Conservation (phyloP, 768 basidiomycete genomes). For the Macrocybe gigantea region DNA sequence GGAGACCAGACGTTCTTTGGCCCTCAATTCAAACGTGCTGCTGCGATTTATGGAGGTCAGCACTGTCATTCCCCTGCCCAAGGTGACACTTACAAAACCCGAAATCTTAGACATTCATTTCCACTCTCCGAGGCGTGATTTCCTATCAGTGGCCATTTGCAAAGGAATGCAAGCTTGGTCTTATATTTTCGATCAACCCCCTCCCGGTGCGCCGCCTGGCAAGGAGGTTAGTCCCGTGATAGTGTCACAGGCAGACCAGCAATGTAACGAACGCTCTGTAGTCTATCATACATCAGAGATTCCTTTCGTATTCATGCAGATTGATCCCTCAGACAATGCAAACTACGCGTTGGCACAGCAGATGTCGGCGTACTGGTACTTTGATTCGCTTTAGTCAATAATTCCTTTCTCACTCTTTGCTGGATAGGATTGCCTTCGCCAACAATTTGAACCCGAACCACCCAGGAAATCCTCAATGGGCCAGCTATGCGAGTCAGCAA, state of each 20-base stretch:
- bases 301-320: slow-evolving; percentile 14
- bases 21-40: slow-evolving; percentile 13
- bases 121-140: slow-evolving; percentile 14
- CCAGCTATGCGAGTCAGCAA: slow-evolving; percentile 3
- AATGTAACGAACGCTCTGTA: background rate
- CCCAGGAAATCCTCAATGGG: slow-evolving; percentile 7
- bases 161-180: slow-evolving; percentile 12
- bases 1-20: slow-evolving; percentile 32
- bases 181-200: slow-evolving; percentile 9
- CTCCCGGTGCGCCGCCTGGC: slow-evolving; percentile 8
- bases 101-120: slow-evolving; percentile 11
- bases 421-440: slow-evolving; percentile 11
- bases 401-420: background rate
- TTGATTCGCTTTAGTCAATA: background rate
- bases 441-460: slow-evolving; percentile 9
- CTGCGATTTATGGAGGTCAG: slow-evolving; percentile 13
- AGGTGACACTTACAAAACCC: background rate
- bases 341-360: slow-evolving; percentile 10
- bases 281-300: slow-evolving; percentile 14
- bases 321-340: slow-evolving; percentile 7
- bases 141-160: slow-evolving; percentile 4
- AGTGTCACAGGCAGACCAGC: background rate
- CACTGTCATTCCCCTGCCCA: background rate
- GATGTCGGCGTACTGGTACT: slow-evolving; percentile 12
- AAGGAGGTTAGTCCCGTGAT: slow-evolving; percentile 9